These are phyloP conservation scores for Erythrophleum ivorense DNA, from an alignment of 331 rosid species.

Conservation along the genomic window DNA sequence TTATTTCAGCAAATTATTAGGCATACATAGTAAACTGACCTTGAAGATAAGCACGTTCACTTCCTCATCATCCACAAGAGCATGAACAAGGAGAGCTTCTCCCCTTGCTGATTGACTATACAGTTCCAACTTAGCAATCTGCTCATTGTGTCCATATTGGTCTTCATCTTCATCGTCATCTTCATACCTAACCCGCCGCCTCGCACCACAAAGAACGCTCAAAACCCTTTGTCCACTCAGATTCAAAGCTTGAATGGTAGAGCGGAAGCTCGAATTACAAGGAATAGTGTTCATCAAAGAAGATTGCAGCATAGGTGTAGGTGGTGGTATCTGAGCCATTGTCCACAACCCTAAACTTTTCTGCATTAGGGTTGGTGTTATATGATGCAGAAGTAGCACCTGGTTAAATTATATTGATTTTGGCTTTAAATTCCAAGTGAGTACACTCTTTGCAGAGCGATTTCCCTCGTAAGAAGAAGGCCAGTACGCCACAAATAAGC, in stretches of 20 bases:
- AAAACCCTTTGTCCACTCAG: slow-evolving; percentile 27
- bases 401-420: slow-evolving; percentile 15
- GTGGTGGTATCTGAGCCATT: slow-evolving; percentile 15
- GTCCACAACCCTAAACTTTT: slow-evolving; percentile 30
- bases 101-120: slow-evolving; percentile 67
- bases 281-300: slow-evolving; percentile 11
- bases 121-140: slow-evolving; percentile 65
- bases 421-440: slow-evolving; percentile 24
- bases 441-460: not conserved
- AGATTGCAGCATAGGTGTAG: slow-evolving; percentile 36
- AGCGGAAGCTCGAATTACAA: slow-evolving; percentile 15
- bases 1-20: not conserved
- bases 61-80: slow-evolving; percentile 60
- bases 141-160: slow-evolving; percentile 66
- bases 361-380: slow-evolving; percentile 9
- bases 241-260: slow-evolving; percentile 19
- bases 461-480: not conserved
- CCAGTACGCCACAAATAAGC: not conserved
- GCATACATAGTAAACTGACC: slow-evolving; percentile 44
- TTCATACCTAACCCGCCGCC: slow-evolving; percentile 65
- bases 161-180: slow-evolving; percentile 49
- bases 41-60: slow-evolving; percentile 85
- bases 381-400: slow-evolving; percentile 27
- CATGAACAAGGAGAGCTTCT: slow-evolving; percentile 81
- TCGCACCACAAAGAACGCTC: slow-evolving; percentile 45